phyloP scores from a whole-genome alignment of 139 green algal genomes.

The Coccomyxa sp. region DNA sequence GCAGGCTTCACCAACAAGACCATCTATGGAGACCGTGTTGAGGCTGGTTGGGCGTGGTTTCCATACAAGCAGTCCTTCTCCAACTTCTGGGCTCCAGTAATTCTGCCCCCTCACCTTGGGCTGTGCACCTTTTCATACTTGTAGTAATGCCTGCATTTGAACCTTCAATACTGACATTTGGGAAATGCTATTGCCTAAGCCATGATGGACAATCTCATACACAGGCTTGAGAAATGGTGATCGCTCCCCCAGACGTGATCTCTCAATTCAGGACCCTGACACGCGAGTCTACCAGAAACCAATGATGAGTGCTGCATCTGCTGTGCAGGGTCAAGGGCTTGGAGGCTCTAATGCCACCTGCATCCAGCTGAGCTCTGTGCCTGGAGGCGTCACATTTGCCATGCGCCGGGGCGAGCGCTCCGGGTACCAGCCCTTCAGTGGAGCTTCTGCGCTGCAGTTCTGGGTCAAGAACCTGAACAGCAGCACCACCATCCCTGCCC shows the following conservation, averaged over 20 bases:
- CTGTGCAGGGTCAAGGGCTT: constrained; percentile 18
- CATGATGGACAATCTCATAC: background rate
- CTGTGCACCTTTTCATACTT: too few relatives aligned
- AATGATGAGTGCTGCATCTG: background rate
- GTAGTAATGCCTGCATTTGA: background rate
- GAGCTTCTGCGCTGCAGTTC: constrained; percentile 12
- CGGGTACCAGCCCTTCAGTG: constrained; percentile 26
- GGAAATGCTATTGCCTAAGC: background rate
- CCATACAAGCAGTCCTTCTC: constrained; percentile 18
- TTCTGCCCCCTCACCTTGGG: too few relatives aligned
- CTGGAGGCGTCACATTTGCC: constrained; percentile 19
- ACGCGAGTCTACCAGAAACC: background rate
- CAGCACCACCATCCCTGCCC: background rate
- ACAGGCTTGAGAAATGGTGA: background rate
- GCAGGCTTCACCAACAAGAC: constrained; percentile 15
- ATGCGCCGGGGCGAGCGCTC: background rate
- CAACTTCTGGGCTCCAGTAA: background rate
- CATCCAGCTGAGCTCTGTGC: background rate
- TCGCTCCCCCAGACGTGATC: background rate
- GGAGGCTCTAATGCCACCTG: constrained; percentile 27
- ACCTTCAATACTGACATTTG: background rate
- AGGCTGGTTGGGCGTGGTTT: constrained; percentile 19
- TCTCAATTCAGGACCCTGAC: background rate
- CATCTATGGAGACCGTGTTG: constrained; percentile 29
- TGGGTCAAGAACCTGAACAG: background rate